These are phyloP conservation scores for Coemansia sp. DNA, from an alignment of 192 early-diverging fungal species.

Conservation along the genomic window DNA sequence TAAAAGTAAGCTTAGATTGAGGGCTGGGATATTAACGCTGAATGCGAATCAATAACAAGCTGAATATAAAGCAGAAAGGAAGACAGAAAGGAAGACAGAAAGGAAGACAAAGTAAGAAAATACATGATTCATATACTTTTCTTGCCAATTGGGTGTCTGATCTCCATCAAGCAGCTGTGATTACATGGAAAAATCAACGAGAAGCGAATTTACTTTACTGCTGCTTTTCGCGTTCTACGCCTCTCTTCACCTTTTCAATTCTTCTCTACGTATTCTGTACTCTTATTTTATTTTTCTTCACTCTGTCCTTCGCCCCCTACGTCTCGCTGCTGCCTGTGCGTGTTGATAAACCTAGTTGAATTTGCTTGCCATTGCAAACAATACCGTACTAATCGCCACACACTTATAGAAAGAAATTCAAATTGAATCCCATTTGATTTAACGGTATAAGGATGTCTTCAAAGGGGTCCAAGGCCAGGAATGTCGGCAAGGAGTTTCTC, in stretches of 20 bases:
- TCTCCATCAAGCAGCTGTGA: too few relatives aligned
- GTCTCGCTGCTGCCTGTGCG: not conserved
- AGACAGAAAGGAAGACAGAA: too few relatives aligned
- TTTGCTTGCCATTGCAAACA: too few relatives aligned
- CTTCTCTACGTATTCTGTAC: not conserved
- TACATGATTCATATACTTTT: too few relatives aligned
- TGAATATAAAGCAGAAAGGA: not conserved
- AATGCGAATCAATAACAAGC: not conserved
- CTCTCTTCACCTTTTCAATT: not conserved
- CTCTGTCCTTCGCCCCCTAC: not conserved
- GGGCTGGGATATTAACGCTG: not conserved
- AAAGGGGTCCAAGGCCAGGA: conserved; percentile 13
- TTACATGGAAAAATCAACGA: too few relatives aligned
- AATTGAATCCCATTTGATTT: not conserved
- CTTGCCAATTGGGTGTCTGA: too few relatives aligned
- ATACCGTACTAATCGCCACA: too few relatives aligned
- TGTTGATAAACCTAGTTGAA: not conserved
- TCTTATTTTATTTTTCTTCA: not conserved
- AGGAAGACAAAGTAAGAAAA: not conserved
- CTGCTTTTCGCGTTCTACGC: not conserved
- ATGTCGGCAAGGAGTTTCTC: conserved; percentile 53
- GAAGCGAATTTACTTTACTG: not conserved
- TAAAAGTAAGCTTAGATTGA: not conserved
- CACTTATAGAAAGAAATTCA: too few relatives aligned
- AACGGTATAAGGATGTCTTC: not conserved